Evolutionary conservation across 805 yeast genomes (phyloP), one percentile per base, ranked within the genome.

Genomic region (Kregervanrija pseudodelftensis): DNA sequence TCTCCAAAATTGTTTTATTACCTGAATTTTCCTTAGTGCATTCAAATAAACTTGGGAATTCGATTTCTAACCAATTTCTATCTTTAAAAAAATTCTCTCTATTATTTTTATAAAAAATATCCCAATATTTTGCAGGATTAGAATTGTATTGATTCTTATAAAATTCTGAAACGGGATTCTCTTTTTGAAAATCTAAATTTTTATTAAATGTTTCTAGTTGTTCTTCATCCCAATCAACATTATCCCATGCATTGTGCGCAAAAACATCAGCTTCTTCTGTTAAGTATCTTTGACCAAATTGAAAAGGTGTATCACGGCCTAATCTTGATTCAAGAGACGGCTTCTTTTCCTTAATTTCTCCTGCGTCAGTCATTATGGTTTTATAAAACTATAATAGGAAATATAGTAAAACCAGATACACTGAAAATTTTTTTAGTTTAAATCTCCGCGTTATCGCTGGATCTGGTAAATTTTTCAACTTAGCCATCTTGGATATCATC

Each of bases 181-280:
- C 85, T 46, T 77, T 75, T 61, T 93, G 99, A 51, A 79, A 76
- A 16, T 76, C 64, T 33, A 91, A 83, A 60, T 82, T 79, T 54
- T 74, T 80, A n/a, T 42, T 34, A 3, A 96, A 96, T 50, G 83
- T 80, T 15, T 68, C 58, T 11, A 81, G 63, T 61, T 93, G 97
- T 54, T 88, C 95, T 42, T 85, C 89, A 41, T 95, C 97, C 96
- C 96, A 90, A 58, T 88, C 96, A 32, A 89, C 97, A 61, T 93
- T 95, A 62, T 93, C 99, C 87, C 93, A 84, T 0, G 99, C 99
- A 61, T 93, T 93, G 60, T 85, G 95, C 48, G 77, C 75, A 81
- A 95, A 93, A 1, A 93, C 95, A 30, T 88, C 89, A 4, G 82
- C 80, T 12, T 80, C 84, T 39, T 80, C 77, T 2, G 74, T 75